Conservation (phyloP, 345 rosid genomes). For the Corymbia maculata region DNA sequence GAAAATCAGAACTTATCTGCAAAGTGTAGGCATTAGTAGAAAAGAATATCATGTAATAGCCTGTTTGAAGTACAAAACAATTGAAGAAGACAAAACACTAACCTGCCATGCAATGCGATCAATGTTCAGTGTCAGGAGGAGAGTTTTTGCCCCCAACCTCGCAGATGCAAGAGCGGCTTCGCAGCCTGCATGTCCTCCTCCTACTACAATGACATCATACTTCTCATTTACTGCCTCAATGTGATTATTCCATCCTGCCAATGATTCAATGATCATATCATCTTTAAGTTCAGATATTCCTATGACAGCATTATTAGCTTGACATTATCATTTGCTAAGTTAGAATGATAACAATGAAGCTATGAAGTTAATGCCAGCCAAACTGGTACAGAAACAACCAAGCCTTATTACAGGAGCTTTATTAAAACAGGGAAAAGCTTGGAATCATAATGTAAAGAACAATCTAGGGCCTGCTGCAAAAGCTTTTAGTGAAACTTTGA, state of each 20-base stretch:
- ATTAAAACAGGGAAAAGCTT: background rate
- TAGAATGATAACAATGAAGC: background rate
- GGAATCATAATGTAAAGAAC: background rate
- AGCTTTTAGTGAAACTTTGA: background rate
- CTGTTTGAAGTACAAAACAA: background rate
- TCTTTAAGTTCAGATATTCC: background rate
- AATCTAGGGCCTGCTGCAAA: background rate
- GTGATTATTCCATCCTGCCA: slow-evolving; percentile 22
- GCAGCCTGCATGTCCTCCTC: slow-evolving; percentile 94
- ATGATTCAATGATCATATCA: background rate
- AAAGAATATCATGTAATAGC: background rate
- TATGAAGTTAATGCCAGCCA: background rate
- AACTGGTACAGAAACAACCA: background rate
- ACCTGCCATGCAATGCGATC: slow-evolving; percentile 99
- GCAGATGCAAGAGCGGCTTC: slow-evolving; percentile 95
- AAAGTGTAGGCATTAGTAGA: background rate
- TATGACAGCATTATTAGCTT: background rate
- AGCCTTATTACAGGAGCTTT: background rate
- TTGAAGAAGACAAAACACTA: background rate
- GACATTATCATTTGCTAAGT: background rate
- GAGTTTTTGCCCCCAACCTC: slow-evolving; percentile 79
- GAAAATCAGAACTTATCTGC: background rate
- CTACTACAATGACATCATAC: slow-evolving; percentile 86
- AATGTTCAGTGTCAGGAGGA: slow-evolving; percentile 81
- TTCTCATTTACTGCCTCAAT: slow-evolving; percentile 39